Evolutionary conservation across 441 rosid species (phyloP), one percentile per base, ranked within the genome.

Genomic region (Daphne laureola): DNA sequence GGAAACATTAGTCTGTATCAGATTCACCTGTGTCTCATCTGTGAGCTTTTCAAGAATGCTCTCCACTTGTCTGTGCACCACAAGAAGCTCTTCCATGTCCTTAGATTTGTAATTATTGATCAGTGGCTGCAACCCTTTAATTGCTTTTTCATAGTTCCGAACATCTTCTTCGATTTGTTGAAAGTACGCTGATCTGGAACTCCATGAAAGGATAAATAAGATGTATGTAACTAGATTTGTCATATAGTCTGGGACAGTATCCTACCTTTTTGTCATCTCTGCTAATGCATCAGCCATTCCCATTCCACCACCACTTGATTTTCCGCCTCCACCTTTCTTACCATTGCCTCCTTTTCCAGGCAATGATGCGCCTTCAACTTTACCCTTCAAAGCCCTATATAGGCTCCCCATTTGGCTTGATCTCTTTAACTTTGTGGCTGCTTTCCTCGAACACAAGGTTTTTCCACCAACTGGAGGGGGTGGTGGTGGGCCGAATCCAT

Each of bases 251-350:
- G n/a, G 27, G n/a, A 44, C 17, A 26, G 4, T 31, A 38, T 42
- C 3, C 17, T 73, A 81, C 81, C 87, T 83, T 68, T 81, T 89
- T 44, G 96, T 86, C 64, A 89, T 89, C 74, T 89, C 92, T 36
- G 94, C 92, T 8, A 89, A 77, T 41, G 96, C 96, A 72, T 89
- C 95, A 40, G 96, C 96, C 95, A 89, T 83, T 66, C 96, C 96
- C 74, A 81, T 83, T 59, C 81, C 78, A 42, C 87, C 90, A 0
- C 74, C 65, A 36, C 51, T 54, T 12, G 68, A 51, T 54, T 54
- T 47, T 1, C 47, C 67, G 23, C 62, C 61, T 8, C 65, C 46
- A 46, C 74, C 21, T 47, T 67, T 78, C 58, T 69, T 65, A 38
- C 74, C 79, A 3, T 46, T 45, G 25, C 67, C 15, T 0, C 67